Base-by-base conservation (phyloP, 257 asterid genomes). In the Henckelia pumila region DNA sequence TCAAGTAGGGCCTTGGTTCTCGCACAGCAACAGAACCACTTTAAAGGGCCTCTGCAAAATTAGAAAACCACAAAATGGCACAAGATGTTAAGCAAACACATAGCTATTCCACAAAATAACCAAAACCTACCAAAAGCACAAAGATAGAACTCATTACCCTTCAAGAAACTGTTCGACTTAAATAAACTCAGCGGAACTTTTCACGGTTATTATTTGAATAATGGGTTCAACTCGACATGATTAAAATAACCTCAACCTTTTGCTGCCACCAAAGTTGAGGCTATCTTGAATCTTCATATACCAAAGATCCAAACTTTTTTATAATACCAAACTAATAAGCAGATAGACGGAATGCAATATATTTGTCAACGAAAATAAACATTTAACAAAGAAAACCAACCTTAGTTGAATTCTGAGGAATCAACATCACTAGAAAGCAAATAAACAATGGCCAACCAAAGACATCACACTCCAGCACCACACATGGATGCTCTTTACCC, bases 231-330 rank as follows among this genome's bases (percentile, higher is more conserved):
- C 88, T 82, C 88, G 80, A 77, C 82, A 57, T 16, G 72, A 61
- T 55, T 73, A 72, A 71, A 77, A 70, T 74, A 79, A 63, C 61
- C 78, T 67, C 83, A 73, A 70, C 63, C 79, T 82, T 68, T 64
- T 61, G 33, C 59, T 74, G 73, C 78, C 81, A 68, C 59, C 82
- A 86, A 80, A 85, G 80, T 82, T 73, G 71, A 79, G 71, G 73
- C 67, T 74, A 75, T 75, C 85, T 74, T 59, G 71, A 75, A 73
- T 75, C 85, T 76, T 59, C 72, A 74, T 68, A 72, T 35, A 81
- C 79, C 58, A 75, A 81, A 78, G 52, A 63, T 47, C 56, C 64
- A 64, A 59, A 40, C 72, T 78, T 64, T 56, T 53, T 22, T 47
- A 73, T 28, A 44, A 69, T 66, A 67, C 14, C 64, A 61, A 20